phyloP scores from a whole-genome alignment of 805 yeast species.

The Osmozyma mogii region DNA sequence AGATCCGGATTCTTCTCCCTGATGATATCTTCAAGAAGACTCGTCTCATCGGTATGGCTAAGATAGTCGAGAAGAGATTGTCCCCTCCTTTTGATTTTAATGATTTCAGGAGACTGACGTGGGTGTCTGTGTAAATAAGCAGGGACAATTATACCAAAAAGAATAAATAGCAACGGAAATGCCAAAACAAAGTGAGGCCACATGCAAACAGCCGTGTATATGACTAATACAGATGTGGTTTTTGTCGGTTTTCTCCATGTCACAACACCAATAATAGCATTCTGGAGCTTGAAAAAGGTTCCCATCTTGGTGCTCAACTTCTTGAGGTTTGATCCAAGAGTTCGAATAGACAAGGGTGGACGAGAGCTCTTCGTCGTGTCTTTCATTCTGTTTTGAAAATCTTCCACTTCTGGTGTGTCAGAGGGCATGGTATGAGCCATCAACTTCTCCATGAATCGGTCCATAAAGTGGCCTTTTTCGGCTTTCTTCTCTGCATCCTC shows the following conservation, averaged over 20 bases:
- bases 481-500: constrained; percentile 13
- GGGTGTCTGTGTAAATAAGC: constrained; percentile 69
- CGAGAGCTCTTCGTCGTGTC: constrained; percentile 38
- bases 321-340: constrained; percentile 57
- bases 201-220: constrained; percentile 60
- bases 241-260: constrained; percentile 73
- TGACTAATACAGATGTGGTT: constrained; percentile 51
- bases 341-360: constrained; percentile 51
- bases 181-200: constrained; percentile 63
- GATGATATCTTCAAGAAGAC: constrained; percentile 27
- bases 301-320: constrained; percentile 53
- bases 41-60: constrained; percentile 20
- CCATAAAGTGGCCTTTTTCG: constrained; percentile 44
- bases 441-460: constrained; percentile 46
- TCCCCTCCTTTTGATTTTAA: constrained; percentile 42
- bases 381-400: constrained; percentile 31
- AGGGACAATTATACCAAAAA: constrained; percentile 58
- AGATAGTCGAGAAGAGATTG: constrained; percentile 43
- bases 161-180: constrained; percentile 50
- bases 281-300: constrained; percentile 51
- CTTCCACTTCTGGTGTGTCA: constrained; percentile 40
- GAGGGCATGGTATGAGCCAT: constrained; percentile 42
- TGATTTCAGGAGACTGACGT: constrained; percentile 34
- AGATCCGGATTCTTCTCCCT: constrained; percentile 8
- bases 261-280: constrained; percentile 48